Evolutionary conservation across 1,139 yeast genomes (phyloP), one percentile per base, ranked within the genome.

Genomic region (Dujonia santamariae): DNA sequence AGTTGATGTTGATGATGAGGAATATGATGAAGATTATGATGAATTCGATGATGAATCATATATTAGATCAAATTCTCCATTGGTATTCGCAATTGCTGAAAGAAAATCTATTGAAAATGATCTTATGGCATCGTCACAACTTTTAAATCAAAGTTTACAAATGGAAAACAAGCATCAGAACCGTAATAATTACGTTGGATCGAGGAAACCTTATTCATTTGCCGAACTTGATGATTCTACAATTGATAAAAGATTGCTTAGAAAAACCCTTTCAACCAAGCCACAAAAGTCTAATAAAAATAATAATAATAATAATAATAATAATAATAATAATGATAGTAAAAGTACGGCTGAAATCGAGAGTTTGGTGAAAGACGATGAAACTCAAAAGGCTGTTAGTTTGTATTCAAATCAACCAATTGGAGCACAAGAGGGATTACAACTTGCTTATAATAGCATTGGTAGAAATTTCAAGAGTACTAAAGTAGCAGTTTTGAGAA

Each of bases 351-450:
- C 30, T 4, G 15, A 28, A 19, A 24, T 31, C 16, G 17, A 30
- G 15, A 29, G 20, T 19, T n/a, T n/a, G n/a, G 32, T 25, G 21
- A 31, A n/a, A 18, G 30, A 21, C 16, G 70, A 59, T 7, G 67
- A 63, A 25, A 69, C 66, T 22, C 59, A 58, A 19, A 76, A 72
- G 44, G 59, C 75, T 19, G 71, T 84, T 4, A 85, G 96, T 59
- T 67, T 85, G 22, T 88, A 88, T 56, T 87, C 96, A 1, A 78
- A 87, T 53, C 97, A 86, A 53, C 97, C 97, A 0, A 65, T 63
- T 14, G 76, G 73, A 36, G 60, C 85, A 20, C 75, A 75, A 43
- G 81, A 83, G 44, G 97, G 97, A 0, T 54, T 90, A 8, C 71
- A 69, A 38, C 72, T 72, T 16, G 96, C 97, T 1, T 85, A 82